phyloP scores from a whole-genome alignment of 441 rosid genomes.

The Erysimum pusillum region DNA sequence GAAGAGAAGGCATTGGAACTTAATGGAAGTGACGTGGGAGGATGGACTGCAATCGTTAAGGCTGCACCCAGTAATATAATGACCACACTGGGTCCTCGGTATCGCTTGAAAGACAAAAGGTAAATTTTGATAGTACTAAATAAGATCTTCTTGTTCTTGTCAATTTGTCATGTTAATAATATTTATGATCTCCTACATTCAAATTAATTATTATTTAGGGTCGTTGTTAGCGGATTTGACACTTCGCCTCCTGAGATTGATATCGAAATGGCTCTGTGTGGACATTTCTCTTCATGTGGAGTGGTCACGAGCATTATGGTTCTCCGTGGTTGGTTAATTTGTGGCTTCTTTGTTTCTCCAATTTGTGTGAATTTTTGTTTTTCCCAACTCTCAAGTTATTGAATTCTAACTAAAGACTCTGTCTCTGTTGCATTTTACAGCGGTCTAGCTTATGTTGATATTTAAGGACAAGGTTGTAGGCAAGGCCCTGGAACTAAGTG shows the following conservation, averaged over 20 bases:
- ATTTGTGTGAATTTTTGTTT: neutral
- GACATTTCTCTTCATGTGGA: conserved; percentile 18
- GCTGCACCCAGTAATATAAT: neutral
- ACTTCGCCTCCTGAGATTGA: neutral
- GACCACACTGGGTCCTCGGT: too few relatives aligned
- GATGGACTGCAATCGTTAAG: neutral
- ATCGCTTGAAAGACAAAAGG: too few relatives aligned
- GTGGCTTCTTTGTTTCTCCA: neutral
- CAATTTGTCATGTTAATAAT: neutral
- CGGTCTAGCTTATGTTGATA: neutral
- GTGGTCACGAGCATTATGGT: neutral
- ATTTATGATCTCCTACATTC: neutral
- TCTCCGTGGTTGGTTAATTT: neutral
- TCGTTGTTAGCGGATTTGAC: neutral
- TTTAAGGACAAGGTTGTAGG: neutral
- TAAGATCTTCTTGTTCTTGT: too few relatives aligned
- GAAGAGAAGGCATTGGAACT: neutral
- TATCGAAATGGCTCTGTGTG: neutral
- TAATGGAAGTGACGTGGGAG: conserved; percentile 1
- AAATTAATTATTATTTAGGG: too few relatives aligned
- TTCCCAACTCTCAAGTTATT: neutral
- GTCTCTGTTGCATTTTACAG: neutral
- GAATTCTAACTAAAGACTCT: neutral
- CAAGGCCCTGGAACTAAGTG: neutral
- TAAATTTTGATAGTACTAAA: too few relatives aligned